Evolutionary conservation across 2,329 filamentous ascomycete genomes (phyloP).

Genomic region (Magnaporthales sp.): DNA sequence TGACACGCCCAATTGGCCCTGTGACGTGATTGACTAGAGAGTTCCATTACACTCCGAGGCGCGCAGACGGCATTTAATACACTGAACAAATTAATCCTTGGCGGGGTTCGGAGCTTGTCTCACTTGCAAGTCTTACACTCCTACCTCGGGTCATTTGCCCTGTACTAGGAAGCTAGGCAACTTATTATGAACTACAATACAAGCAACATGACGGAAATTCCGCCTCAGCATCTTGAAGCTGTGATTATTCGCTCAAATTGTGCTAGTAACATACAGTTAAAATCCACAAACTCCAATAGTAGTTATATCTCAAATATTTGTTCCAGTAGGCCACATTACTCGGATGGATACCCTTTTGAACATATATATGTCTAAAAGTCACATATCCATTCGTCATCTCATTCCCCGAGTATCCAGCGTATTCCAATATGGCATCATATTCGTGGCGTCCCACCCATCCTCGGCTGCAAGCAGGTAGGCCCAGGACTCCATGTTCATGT

Average conservation of each 20-base stretch:
- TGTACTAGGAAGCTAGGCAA: too few species aligned
- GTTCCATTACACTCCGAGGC: background rate
- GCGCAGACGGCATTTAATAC: too few species aligned
- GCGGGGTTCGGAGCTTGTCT: background rate
- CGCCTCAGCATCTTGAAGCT: too few species aligned
- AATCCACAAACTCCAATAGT: too few species aligned
- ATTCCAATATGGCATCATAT: background rate
- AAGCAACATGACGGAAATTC: too few species aligned
- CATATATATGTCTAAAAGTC: background rate
- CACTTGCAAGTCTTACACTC: background rate
- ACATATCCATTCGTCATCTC: background rate
- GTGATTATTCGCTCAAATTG: too few species aligned
- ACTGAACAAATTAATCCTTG: background rate
- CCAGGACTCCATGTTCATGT: conserved; percentile 2
- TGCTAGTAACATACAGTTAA: too few species aligned
- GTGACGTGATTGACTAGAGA: background rate
- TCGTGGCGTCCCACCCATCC: background rate
- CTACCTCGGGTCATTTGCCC: too few species aligned
- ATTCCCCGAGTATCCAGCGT: background rate
- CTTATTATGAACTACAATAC: too few species aligned
- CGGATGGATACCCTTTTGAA: too few species aligned
- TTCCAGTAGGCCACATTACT: too few species aligned
- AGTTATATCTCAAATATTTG: too few species aligned
- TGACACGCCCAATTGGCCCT: background rate
- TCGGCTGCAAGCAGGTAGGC: background rate